These are phyloP conservation scores for Colletotrichum noveboracense DNA, from an alignment of 2,329 filamentous ascomycete genomes.

Conservation along the genomic window DNA sequence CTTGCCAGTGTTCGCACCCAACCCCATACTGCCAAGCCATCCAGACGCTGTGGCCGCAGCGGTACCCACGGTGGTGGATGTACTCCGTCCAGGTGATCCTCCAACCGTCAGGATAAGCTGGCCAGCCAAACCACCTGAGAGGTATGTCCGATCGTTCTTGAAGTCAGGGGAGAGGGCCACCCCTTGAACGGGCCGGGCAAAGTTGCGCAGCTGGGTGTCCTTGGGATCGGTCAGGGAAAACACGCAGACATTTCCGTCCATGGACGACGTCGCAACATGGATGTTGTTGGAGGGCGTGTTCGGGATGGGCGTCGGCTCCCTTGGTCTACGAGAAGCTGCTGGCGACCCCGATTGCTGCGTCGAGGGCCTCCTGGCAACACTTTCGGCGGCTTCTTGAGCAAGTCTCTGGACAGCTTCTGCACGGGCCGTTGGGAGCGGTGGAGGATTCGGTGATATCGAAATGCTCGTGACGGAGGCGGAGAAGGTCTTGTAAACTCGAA, in stretches of 20 bases:
- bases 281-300: slow-evolving; percentile 88
- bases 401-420: slow-evolving; percentile 44
- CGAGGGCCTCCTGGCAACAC: slow-evolving; percentile 33
- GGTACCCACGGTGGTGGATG: slow-evolving; percentile 85
- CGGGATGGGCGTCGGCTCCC: slow-evolving; percentile 63
- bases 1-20: slow-evolving; percentile 79
- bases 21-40: slow-evolving; percentile 88
- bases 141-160: slow-evolving; percentile 84
- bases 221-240: slow-evolving; percentile 85
- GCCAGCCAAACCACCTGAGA: slow-evolving; percentile 89
- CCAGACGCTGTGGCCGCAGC: slow-evolving; percentile 83
- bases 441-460: slow-evolving; percentile 86
- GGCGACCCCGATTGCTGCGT: slow-evolving; percentile 46
- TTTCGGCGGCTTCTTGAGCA: slow-evolving; percentile 38
- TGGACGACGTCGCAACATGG: slow-evolving; percentile 90
- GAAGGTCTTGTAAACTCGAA: slow-evolving; percentile 91
- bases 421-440: slow-evolving; percentile 51
- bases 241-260: slow-evolving; percentile 95
- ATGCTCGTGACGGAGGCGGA: slow-evolving; percentile 88
- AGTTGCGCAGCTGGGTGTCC: slow-evolving; percentile 91
- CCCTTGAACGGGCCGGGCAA: slow-evolving; percentile 88
- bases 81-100: slow-evolving; percentile 79
- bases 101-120: slow-evolving; percentile 86
- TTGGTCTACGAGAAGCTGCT: slow-evolving; percentile 55
- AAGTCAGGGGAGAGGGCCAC: slow-evolving; percentile 96